Percentiles rank a stretch among this genome's conserved stretches.
These are phyloP conservation scores for Ceraceosorus guamensis DNA, from an alignment of 1,284 basidiomycete species.

Conservation along the genomic window DNA sequence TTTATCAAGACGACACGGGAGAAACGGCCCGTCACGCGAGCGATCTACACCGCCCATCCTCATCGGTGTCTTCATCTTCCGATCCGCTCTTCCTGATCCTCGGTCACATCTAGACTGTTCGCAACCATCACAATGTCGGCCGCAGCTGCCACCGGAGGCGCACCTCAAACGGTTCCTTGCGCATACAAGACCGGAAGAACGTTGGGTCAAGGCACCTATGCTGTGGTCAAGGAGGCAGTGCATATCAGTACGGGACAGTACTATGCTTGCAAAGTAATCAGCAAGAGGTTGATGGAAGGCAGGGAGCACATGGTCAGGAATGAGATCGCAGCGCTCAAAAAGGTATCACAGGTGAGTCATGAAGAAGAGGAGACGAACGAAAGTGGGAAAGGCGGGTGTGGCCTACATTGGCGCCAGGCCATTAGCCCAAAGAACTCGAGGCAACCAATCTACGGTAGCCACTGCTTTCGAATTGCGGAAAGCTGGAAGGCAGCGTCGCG, in stretches of 20 bases:
- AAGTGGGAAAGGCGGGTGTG: neutral
- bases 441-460: neutral
- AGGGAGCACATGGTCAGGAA: slow-evolving; percentile 69
- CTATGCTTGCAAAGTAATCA: slow-evolving; percentile 53
- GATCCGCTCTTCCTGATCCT: too few relatives aligned
- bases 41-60: too few relatives aligned
- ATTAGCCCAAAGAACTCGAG: neutral
- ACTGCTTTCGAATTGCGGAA: neutral
- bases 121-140: too few relatives aligned
- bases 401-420: too few relatives aligned
- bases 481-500: neutral
- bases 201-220: slow-evolving; percentile 76
- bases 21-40: too few relatives aligned
- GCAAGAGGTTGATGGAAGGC: slow-evolving; percentile 89
- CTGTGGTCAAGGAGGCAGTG: slow-evolving; percentile 88
- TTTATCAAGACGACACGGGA: too few relatives aligned
- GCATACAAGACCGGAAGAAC: slow-evolving; percentile 48
- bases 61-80: too few relatives aligned
- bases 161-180: slow-evolving; percentile 41
- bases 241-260: slow-evolving; percentile 75
- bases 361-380: neutral
- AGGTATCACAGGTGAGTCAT: slow-evolving; percentile 64
- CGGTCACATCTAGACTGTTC: too few relatives aligned
- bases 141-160: too few relatives aligned
- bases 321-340: slow-evolving; percentile 91